Base-by-base conservation (phyloP, 208 protist genomes). In the Acanthamoeba sp. region DNA sequence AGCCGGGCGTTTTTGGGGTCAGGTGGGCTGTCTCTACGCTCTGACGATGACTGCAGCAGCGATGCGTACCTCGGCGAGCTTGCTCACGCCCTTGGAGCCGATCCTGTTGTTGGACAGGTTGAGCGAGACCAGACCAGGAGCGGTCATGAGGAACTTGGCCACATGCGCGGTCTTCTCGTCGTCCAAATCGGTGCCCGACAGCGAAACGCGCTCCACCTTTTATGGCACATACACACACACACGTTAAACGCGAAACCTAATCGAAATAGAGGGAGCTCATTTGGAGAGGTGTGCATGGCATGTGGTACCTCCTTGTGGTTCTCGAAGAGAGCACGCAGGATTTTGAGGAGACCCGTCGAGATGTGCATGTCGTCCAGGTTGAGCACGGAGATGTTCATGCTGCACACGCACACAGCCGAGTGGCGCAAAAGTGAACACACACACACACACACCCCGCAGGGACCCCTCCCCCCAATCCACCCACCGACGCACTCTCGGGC, bases 91-190 rank as follows among this genome's bases (percentile, higher is more conserved):
- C 18, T 29, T 20, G 32, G 80, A 89, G 27, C 32, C 36, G 52
- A 89, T 89, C 29, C 24, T 89, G 80, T 89, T 89, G 50, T 89
- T 66, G 32, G 80, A 55, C 29, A 89, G 80, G 50, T 89, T 64
- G 52, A 89, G 45, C 42, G 80, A 55, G 18, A 89, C 48, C 40
- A 89, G 48, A 48, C 52, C 52, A 36, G 80, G 80, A 36, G 32
- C 45, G 48, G 29, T 24, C 36, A 14, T 24, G 29, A 89, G 80
- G 48, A 89, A 66, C 80, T 89, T 38, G 48, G 80, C 80, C n/a
- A 89, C 80, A 6, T 50, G 24, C 22, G 42, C 80, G 1, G 34
- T 38, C 36, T 89, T 64, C 52, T 89, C 52, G 52, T 89, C 80
- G 29, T 64, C 80, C 45, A 89, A 16, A 24, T 89, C 45, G 12